Base-by-base conservation (phyloP, 257 asterid genomes). In the Capsicum pubescens region DNA sequence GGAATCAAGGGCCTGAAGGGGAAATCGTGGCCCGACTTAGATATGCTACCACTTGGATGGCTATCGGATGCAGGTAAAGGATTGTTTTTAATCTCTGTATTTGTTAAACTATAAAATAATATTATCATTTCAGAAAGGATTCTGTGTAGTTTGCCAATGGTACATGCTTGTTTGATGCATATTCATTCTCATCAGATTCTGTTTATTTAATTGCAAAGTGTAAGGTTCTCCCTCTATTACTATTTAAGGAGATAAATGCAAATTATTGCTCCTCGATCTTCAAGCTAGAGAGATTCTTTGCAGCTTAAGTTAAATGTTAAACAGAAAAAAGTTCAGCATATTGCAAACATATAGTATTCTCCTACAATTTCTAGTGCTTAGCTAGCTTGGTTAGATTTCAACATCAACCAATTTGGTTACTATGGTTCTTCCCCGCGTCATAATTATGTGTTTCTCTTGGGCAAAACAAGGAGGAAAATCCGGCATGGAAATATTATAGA, bases 11-110 rank as follows among this genome's bases (percentile, higher is more conserved):
- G 98, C 50, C 87, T 92, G 87, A 85, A 64, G 16, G 99, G 98
- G 85, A 97, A 89, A 81, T 97, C 98, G 14, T 97, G 99, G 99
- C 99, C 98, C 0, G 99, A 97, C 92, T 93, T 92, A 66, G 99
- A 97, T 88, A 97, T 95, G 98, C 94, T 97, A 80, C 99, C 99
- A 6, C 85, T 97, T 19, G 99, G 99, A 69, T 93, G 97, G 98
- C 97, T 97, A 84, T 90, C 98, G 35, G 89, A 90, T 88, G 87
- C 89, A 89, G 97, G 97, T 96, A 79, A 46, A 82, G 71, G 81
- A 55, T 68, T 77, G 42, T 77, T 52, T 76, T 77, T 26, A 15
- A 54, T 77, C 13, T 39, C 17, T 35, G 44, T 54, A 9, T 54
- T 77, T 77, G 26, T 77, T 52, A 0, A 32, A 54, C 48, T 77